These are phyloP conservation scores for Cladosporium phlei DNA, from an alignment of 2,329 filamentous ascomycete genomes.

Conservation along the genomic window DNA sequence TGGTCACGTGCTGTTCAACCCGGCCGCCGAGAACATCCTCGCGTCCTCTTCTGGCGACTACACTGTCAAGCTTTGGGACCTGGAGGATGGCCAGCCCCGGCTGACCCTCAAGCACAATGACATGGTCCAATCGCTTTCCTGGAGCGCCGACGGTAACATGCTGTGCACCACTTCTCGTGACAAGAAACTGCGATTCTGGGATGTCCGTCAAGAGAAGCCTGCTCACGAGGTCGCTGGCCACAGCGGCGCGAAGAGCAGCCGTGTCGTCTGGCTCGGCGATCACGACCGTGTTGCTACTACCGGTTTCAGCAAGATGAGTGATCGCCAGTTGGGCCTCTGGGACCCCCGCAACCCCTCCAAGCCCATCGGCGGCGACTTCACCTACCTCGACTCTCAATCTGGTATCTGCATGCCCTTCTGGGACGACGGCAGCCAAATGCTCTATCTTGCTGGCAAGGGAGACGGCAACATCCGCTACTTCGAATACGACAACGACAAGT, in stretches of 20 bases:
- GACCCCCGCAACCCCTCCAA: slow-evolving; percentile 74
- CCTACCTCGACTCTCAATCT: slow-evolving; percentile 87
- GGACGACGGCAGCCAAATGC: slow-evolving; percentile 92
- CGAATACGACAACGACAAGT: slow-evolving; percentile 97
- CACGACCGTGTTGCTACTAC: slow-evolving; percentile 94
- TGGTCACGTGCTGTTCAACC: slow-evolving; percentile 96
- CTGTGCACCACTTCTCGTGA: slow-evolving; percentile 91
- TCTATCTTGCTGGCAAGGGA: slow-evolving; percentile 96
- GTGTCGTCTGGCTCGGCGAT: slow-evolving; percentile 94
- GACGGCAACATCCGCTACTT: slow-evolving; percentile 99
- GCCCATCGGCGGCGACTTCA: slow-evolving; percentile 79
- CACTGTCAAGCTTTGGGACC: slow-evolving; percentile 93
- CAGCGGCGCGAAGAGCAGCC: slow-evolving; percentile 92
- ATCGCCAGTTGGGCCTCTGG: slow-evolving; percentile 93
- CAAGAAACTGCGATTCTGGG: slow-evolving; percentile 98
- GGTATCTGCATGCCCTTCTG: slow-evolving; percentile 99
- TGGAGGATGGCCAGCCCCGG: slow-evolving; percentile 69
- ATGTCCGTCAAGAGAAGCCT: slow-evolving; percentile 86
- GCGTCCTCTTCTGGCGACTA: slow-evolving; percentile 94
- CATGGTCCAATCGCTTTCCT: slow-evolving; percentile 91
- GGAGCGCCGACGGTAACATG: slow-evolving; percentile 83
- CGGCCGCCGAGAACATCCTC: slow-evolving; percentile 88
- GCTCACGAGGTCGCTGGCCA: slow-evolving; percentile 82
- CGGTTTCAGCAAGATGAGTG: slow-evolving; percentile 97
- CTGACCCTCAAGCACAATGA: slow-evolving; percentile 80